Conservation (phyloP, 257 asterid species). For the Rubia yunnanensis region DNA sequence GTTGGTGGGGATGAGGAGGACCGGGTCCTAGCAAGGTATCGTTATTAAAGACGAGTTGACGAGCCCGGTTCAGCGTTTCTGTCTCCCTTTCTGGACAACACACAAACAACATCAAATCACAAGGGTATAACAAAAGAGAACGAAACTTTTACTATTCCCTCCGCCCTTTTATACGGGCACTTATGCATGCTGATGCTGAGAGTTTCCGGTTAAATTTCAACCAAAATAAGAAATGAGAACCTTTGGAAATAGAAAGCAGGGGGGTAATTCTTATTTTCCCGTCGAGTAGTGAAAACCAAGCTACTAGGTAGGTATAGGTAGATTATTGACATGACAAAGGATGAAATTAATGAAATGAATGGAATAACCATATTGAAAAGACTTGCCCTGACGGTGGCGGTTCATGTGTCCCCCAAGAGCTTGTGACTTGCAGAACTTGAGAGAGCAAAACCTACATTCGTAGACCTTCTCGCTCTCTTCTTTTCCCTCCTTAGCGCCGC, state of each 20-base stretch:
- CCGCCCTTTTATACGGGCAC: too few relatives aligned
- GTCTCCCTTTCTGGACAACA: conserved; percentile 74
- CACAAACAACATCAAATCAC: conserved; percentile 15
- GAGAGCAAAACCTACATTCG: conserved; percentile 98
- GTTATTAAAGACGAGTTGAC: conserved; percentile 74
- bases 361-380: conserved; percentile 3
- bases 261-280: too few relatives aligned
- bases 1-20: conserved; percentile 16
- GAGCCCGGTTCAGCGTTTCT: conserved; percentile 87
- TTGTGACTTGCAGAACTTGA: conserved; percentile 97
- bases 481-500: conserved; percentile 54
- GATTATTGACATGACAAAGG: too few relatives aligned
- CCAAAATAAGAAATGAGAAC: too few relatives aligned
- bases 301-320: too few relatives aligned
- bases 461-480: conserved; percentile 68
- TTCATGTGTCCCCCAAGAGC: conserved; percentile 99
- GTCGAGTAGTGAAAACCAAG: too few relatives aligned
- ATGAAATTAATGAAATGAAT: too few relatives aligned
- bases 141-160: too few relatives aligned
- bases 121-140: neutral
- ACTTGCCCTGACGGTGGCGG: conserved; percentile 94
- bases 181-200: too few relatives aligned
- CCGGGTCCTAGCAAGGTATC: conserved; percentile 40
- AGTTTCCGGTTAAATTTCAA: too few relatives aligned
- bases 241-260: too few relatives aligned